A percentile compares a stretch with the other conserved stretches of the same genome.
These are phyloP conservation scores for Microcos paniculata DNA, from an alignment of 345 rosid species.

Conservation along the genomic window DNA sequence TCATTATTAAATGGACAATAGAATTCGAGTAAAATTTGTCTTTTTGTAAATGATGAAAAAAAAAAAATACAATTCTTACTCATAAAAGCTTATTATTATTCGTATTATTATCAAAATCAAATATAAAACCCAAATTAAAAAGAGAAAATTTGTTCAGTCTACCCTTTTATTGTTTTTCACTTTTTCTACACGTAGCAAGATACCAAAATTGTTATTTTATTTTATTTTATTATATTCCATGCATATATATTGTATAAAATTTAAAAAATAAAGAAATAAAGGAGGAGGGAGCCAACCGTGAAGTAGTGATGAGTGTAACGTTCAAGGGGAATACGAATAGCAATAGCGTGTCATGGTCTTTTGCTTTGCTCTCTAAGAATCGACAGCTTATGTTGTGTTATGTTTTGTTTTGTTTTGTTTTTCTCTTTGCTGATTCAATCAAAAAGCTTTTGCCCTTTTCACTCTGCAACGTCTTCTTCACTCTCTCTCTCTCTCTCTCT, in stretches of 20 bases:
- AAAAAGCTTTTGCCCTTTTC: constrained; percentile 38
- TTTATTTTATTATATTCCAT: not conserved
- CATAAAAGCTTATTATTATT: not conserved
- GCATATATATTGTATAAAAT: too few species aligned
- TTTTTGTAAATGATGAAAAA: not conserved
- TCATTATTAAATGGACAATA: not conserved
- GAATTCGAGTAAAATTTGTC: not conserved
- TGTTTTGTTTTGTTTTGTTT: not conserved
- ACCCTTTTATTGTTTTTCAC: too few species aligned
- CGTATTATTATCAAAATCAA: not conserved
- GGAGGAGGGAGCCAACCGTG: constrained; percentile 3
- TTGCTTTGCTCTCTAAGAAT: not conserved
- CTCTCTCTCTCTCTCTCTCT: not conserved
- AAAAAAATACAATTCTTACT: not conserved
- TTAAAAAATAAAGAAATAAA: too few species aligned
- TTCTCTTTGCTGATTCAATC: constrained; percentile 8
- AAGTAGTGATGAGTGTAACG: constrained; percentile 34
- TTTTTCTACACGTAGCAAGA: not conserved
- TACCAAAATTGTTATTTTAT: not conserved
- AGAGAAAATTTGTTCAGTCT: too few species aligned
- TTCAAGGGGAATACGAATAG: too few species aligned
- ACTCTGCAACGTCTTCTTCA: constrained; percentile 38
- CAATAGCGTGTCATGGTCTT: constrained; percentile 20
- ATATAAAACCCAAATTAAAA: too few species aligned
- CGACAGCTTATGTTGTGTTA: too few species aligned